Conservation (phyloP, 1,284 basidiomycete genomes). For the Ceratobasidium sp. region DNA sequence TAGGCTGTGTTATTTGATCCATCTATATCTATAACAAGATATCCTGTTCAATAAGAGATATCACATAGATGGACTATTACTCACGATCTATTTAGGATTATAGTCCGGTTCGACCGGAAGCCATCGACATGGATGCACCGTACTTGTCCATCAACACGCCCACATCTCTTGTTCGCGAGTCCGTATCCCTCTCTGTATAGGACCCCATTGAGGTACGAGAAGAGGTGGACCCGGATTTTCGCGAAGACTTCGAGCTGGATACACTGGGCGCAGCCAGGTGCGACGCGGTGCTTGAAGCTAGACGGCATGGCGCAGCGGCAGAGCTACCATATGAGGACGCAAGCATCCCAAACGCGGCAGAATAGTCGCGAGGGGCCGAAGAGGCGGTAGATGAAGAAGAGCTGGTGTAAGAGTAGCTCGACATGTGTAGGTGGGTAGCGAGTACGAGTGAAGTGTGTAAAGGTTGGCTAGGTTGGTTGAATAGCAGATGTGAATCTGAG, state of each 20-base stretch:
- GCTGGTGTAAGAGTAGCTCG: conserved; percentile 20
- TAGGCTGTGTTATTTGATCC: too few relatives aligned
- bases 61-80: neutral
- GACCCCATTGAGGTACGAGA: neutral
- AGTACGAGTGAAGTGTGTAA: neutral
- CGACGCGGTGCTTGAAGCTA: conserved; percentile 5
- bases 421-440: conserved; percentile 8
- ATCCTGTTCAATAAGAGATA: too few relatives aligned
- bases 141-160: conserved; percentile 23
- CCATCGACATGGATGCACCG: neutral
- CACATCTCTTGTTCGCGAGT: conserved; percentile 2
- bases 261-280: neutral
- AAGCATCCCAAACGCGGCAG: conserved; percentile 14
- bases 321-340: conserved; percentile 29
- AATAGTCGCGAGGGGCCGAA: conserved; percentile 27
- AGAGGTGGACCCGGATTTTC: neutral
- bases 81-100: neutral
- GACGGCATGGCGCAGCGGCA: conserved; percentile 13
- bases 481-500: neutral
- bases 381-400: conserved; percentile 15
- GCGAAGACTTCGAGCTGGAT: conserved; percentile 14
- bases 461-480: neutral
- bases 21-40: too few relatives aligned
- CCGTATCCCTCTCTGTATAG: neutral
- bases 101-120: neutral